Evolutionary conservation across 495 filamentous ascomycete species (phyloP), one percentile per base, ranked within the genome.

Genomic region (Aspergillus nanangensis): DNA sequence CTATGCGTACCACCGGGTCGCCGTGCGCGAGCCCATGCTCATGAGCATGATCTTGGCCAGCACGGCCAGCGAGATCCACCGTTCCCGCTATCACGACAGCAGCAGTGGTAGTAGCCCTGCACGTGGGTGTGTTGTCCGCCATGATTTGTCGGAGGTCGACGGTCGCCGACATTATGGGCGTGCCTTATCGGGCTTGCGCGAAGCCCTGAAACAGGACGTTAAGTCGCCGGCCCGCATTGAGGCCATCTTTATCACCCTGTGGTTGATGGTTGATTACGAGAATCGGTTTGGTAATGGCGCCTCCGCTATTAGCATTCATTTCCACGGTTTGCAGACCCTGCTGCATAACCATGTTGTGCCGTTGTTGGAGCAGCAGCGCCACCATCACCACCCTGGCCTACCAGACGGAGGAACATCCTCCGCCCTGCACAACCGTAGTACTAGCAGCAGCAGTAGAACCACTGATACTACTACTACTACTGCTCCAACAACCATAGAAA

Each of bases 191-290:
- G 54, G 52, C 17, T 57, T 67, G 0, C 60, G 59, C 9, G 53
- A 63, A 37, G 61, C 57, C 15, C 37, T 67, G 31, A 57, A 57
- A 38, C 50, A 54, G 7, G 61, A 59, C 10, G 61, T 59, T 3
- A 63, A 60, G 22, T 44, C 61, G 1, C 51, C 60, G 9, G 53
- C 55, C 15, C 48, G 60, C 14, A 48, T 63, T 4, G 63, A 67
- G 22, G 59, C 61, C 5, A 61, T 63, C 5, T 65, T 65, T 27
- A 60, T 67, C 34, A 67, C 63, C 0, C 27, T 67, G 10, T 67
- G 61, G 61, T 37, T 65, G 36, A 61, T 67, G 61, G 57, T 67
- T 13, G 63, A 65, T 39, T 67, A 67, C 18, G 63, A 67, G 36
- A 59, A 65, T 34, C 52, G 63, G 14, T 67, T 67, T 38, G 61